Evolutionary conservation across 305 asterid species (phyloP).

Genomic region (Salvia sclarea): DNA sequence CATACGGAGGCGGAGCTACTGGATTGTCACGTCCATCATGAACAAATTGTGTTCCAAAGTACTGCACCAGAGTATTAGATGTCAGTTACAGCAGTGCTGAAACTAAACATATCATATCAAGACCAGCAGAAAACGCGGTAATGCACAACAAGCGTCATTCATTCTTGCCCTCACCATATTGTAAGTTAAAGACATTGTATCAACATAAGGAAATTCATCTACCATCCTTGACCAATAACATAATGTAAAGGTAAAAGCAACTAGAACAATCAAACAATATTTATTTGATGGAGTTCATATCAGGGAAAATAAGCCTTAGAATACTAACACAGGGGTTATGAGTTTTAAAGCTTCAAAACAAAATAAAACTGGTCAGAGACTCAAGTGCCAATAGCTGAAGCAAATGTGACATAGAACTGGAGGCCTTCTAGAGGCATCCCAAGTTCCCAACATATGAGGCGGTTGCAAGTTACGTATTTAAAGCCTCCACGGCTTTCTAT

Average conservation of each 20-base stretch:
- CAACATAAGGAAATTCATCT: too few relatives aligned
- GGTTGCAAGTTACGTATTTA: background rate
- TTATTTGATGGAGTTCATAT: background rate
- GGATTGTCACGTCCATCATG: constrained; percentile 55
- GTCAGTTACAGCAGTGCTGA: background rate
- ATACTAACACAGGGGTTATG: too few relatives aligned
- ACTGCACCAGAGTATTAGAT: constrained; percentile 48
- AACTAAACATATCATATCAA: background rate
- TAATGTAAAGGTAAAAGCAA: background rate
- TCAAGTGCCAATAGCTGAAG: background rate
- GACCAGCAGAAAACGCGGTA: background rate
- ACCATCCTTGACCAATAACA: background rate
- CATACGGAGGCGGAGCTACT: constrained; percentile 49
- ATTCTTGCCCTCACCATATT: background rate
- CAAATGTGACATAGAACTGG: background rate
- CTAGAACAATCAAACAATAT: background rate
- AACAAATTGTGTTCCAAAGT: constrained; percentile 74
- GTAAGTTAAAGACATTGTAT: background rate
- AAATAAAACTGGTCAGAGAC: too few relatives aligned
- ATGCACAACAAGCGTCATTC: background rate
- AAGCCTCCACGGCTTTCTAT: background rate
- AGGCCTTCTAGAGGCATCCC: background rate
- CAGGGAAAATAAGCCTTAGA: too few relatives aligned
- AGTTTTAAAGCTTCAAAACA: too few relatives aligned
- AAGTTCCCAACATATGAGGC: background rate